Evolutionary conservation across 345 rosid genomes (phyloP), one percentile per base, ranked within the genome.

Genomic region (Moricandia arvensis): DNA sequence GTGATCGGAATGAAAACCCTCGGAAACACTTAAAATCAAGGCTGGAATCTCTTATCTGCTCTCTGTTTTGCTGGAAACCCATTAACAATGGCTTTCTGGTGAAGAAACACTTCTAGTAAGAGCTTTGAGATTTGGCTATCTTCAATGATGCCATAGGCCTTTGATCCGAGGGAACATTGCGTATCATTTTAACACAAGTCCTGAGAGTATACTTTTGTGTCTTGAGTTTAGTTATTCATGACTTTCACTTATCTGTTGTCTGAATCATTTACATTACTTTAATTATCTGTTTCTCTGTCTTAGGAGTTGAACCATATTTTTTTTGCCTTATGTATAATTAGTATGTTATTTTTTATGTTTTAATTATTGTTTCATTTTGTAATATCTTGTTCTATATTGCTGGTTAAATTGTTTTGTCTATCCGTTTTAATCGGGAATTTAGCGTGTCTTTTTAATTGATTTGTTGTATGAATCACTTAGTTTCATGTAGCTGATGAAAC

Each of bases 91-190:
- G 66, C 33, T 57, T 70, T 76, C 10, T 64, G 30, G 80, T 71
- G 15, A 70, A 2, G 75, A 63, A 76, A 76, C 53, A 76, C 80
- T 57, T 2, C 3, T 1, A 29, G 1, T 17, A 16, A 1, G 75
- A 76, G 75, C 75, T 70, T 10, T 70, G 80, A 76, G 75, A 76
- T 63, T 76, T 70, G 80, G 80, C 2, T 68, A 27, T 76, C 63
- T 0, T 43, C 71, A 18, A 38, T 54, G 80, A 76, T 70, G 51
- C 75, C 80, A 76, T 76, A 70, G 66, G 75, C 80, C 38, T 70
- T 70, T 55, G 69, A 75, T 57, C 71, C 71, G 80, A 1, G 80
- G 80, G 80, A 76, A 70, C 80, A 70, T 70, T 76, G 70, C 66
- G 13, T 76, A 18, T 63, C 80, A 55, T 54, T 3, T 12, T 7